phyloP scores from a whole-genome alignment of 257 asterid species.

The Primulina eburnea region DNA sequence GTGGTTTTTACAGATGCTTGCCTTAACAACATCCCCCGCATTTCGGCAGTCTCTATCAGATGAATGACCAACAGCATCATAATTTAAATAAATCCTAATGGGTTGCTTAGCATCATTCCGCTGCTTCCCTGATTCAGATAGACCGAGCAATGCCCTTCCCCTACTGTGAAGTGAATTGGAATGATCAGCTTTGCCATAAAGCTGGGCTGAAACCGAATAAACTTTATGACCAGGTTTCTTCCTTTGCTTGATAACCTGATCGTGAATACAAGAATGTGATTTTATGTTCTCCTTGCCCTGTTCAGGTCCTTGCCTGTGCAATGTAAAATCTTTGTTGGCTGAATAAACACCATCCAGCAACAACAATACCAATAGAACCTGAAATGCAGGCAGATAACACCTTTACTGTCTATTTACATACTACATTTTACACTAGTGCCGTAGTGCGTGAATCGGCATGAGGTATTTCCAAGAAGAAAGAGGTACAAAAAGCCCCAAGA shows the following conservation, averaged over 20 bases:
- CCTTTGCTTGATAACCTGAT: constrained; percentile 81
- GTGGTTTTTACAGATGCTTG: constrained; percentile 32
- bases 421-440: neutral
- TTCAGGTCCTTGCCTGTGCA: constrained; percentile 42
- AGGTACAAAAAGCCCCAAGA: too few relatives aligned
- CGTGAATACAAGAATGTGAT: constrained; percentile 91
- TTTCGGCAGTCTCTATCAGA: constrained; percentile 85
- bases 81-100: constrained; percentile 83
- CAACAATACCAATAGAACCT: constrained; percentile 64
- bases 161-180: constrained; percentile 39
- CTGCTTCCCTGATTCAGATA: constrained; percentile 35
- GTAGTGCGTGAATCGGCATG: neutral
- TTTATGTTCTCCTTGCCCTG: constrained; percentile 36
- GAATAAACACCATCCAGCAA: constrained; percentile 51
- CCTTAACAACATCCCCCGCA: constrained; percentile 88
- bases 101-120: constrained; percentile 66
- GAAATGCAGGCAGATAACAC: constrained; percentile 26
- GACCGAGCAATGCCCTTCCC: constrained; percentile 67
- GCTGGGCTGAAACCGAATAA: constrained; percentile 81
- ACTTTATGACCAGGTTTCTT: constrained; percentile 78
- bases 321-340: constrained; percentile 36
- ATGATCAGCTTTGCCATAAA: constrained; percentile 50
- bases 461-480: neutral
- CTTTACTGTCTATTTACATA: neutral
- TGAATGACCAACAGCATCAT: constrained; percentile 98